Evolutionary conservation across 805 yeast species (phyloP), one percentile per base, ranked within the genome.

Genomic region (Alloascoidea africana): DNA sequence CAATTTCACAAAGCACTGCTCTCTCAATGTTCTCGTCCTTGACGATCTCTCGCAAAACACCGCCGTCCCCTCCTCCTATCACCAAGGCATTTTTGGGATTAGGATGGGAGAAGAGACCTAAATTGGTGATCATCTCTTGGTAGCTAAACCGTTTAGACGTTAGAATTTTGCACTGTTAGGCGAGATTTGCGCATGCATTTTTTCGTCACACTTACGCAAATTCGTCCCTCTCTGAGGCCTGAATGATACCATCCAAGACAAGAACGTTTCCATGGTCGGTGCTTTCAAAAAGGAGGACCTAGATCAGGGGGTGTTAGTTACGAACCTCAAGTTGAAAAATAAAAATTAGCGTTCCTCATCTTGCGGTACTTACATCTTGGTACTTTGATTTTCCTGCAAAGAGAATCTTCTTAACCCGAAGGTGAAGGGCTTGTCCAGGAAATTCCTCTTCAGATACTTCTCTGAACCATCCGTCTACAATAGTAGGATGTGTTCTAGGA

Each of bases 61-160:
- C 96, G 45, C 96, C 94, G 55, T 86, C 96, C 33, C 96, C 96
- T 17, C 96, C 96, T 17, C 96, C 96, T 48, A 86, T 82, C 18
- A 86, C 91, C 37, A 86, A 67, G 5, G 85, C 93, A 39, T 66
- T 69, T 47, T 70, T 70, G 1, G 96, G 96, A 33, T 64, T 50
- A 3, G 73, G 71, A 58, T 86, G 96, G 6, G 83, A 60, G 70
- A 76, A 74, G 40, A 87, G 51, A 3, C 96, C 87, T 18, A 84
- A 58, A 55, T 87, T 94, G 2, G 93, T 62, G 44, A 86, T 87
- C 76, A 84, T 73, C 54, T 86, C 96, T 59, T 86, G 96, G 57
- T 86, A 86, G 8, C 38, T 35, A 15, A 23, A 23, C 30, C n/a
- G 11, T 23, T 13, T 13, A n/a, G 30, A 23, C 13, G 30, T 13